Conservation (phyloP, 495 filamentous ascomycete genomes). For the Cryomyces minteri region DNA sequence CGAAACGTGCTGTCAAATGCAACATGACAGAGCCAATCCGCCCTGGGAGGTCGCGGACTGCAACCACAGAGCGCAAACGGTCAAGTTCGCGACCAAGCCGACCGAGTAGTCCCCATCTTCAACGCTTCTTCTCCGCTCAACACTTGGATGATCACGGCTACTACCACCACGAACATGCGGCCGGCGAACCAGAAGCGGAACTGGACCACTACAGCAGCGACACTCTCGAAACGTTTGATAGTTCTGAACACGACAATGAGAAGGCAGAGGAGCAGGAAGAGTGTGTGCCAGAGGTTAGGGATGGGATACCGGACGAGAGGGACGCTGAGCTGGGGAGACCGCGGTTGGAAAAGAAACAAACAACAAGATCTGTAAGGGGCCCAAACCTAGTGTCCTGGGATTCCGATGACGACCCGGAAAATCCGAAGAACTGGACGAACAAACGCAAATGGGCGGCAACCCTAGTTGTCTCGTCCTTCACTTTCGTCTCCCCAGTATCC, state of each 20-base stretch:
- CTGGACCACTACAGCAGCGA: background rate
- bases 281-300: constrained; percentile 10
- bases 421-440: constrained; percentile 23
- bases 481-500: constrained; percentile 54
- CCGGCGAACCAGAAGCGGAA: background rate
- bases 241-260: constrained; percentile 4
- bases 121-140: constrained; percentile 8
- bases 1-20: background rate
- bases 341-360: constrained; percentile 14
- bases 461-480: constrained; percentile 26
- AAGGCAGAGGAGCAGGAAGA: constrained; percentile 5
- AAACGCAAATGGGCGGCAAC: constrained; percentile 50
- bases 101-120: constrained; percentile 3
- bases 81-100: constrained; percentile 7
- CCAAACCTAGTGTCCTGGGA: constrained; percentile 24
- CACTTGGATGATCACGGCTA: constrained; percentile 13
- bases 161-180: constrained; percentile 8
- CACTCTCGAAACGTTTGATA: background rate
- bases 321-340: constrained; percentile 16
- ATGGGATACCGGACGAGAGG: constrained; percentile 12
- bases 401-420: constrained; percentile 18
- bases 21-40: background rate
- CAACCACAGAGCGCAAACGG: background rate
- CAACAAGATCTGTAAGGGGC: constrained; percentile 13
- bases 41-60: background rate